These are phyloP conservation scores for Xylaria palmicola DNA, from an alignment of 495 filamentous ascomycete genomes.

Conservation along the genomic window DNA sequence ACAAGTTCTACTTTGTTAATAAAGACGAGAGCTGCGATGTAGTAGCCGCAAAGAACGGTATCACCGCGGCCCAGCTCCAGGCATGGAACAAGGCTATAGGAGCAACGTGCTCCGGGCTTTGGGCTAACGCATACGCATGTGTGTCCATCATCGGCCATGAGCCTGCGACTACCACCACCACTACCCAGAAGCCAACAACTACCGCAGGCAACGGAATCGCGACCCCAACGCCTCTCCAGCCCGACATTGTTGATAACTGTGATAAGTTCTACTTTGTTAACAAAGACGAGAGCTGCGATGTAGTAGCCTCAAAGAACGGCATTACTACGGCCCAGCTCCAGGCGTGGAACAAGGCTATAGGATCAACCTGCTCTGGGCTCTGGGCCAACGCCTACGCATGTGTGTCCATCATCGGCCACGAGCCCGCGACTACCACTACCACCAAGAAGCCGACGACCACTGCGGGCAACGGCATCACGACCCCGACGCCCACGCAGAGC, in stretches of 20 bases:
- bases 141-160: conserved; percentile 18
- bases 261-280: conserved; percentile 40
- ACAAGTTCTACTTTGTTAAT: conserved; percentile 39
- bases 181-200: neutral
- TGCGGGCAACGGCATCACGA: conserved; percentile 26
- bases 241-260: conserved; percentile 44
- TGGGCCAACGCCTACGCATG: conserved; percentile 17
- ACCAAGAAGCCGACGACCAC: conserved; percentile 3
- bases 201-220: conserved; percentile 19
- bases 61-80: conserved; percentile 31
- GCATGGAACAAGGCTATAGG: conserved; percentile 40
- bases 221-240: conserved; percentile 36
- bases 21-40: conserved; percentile 43
- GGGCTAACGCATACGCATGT: conserved; percentile 38
- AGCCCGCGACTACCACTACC: neutral
- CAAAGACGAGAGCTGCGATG: conserved; percentile 29
- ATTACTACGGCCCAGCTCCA: neutral
- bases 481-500: conserved; percentile 35
- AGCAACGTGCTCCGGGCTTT: conserved; percentile 39
- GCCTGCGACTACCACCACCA: conserved; percentile 12
- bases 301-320: conserved; percentile 26
- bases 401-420: conserved; percentile 19
- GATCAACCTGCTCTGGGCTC: conserved; percentile 18
- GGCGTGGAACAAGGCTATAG: conserved; percentile 19
- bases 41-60: conserved; percentile 33